phyloP scores from a whole-genome alignment of 129 eudicot species.

The Ambrosia trifida region DNA sequence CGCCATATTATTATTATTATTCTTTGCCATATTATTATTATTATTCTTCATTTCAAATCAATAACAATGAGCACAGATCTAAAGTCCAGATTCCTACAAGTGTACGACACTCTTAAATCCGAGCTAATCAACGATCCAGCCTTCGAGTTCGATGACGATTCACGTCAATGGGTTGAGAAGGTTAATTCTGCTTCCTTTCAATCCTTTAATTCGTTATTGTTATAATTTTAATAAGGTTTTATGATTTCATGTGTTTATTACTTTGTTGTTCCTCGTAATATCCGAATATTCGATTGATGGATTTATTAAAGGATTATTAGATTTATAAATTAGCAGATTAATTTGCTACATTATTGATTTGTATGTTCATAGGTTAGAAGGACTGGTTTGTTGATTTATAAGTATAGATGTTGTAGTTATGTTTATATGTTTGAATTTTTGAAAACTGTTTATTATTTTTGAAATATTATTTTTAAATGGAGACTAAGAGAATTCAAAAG shows the following conservation, averaged over 20 bases:
- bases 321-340: constrained; percentile 8
- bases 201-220: neutral
- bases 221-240: neutral
- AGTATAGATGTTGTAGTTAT: too few relatives aligned
- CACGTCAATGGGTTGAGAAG: constrained; percentile 88
- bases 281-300: constrained; percentile 20
- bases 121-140: constrained; percentile 74
- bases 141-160: constrained; percentile 69
- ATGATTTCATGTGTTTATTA: neutral
- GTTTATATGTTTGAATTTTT: neutral
- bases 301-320: constrained; percentile 1
- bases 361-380: too few relatives aligned
- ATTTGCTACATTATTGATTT: neutral
- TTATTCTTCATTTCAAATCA: neutral
- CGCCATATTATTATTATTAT: neutral
- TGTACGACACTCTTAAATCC: constrained; percentile 60
- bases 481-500: neutral
- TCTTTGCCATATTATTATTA: too few relatives aligned
- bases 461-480: too few relatives aligned
- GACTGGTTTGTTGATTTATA: too few relatives aligned
- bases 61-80: constrained; percentile 55
- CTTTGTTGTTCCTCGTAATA: neutral
- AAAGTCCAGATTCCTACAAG: constrained; percentile 57
- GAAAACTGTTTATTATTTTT: neutral
- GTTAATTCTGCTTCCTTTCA: constrained; percentile 32